Conservation (phyloP, 2,329 filamentous ascomycete species). For the Apiospora pterosperma region DNA sequence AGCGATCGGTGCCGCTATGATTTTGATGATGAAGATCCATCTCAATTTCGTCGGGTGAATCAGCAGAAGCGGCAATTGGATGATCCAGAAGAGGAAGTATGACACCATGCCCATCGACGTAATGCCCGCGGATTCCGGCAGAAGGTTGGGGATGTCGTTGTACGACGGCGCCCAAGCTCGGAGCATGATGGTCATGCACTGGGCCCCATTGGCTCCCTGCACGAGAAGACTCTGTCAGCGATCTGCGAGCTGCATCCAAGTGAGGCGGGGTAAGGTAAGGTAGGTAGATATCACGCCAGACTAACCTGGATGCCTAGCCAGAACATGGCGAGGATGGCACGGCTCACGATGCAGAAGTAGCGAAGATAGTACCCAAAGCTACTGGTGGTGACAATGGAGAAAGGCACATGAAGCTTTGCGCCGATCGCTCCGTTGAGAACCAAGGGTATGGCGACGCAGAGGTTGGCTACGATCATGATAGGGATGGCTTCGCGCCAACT, state of each 20-base stretch:
- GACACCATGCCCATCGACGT: slow-evolving; percentile 50
- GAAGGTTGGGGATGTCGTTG: slow-evolving; percentile 47
- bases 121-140: slow-evolving; percentile 48
- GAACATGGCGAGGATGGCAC: slow-evolving; percentile 43
- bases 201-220: slow-evolving; percentile 58
- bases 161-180: slow-evolving; percentile 53
- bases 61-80: slow-evolving; percentile 27
- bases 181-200: slow-evolving; percentile 41
- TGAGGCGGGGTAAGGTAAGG: too few relatives aligned
- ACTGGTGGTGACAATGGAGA: slow-evolving; percentile 40
- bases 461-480: slow-evolving; percentile 53
- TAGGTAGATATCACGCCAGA: background rate
- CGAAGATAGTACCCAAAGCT: slow-evolving; percentile 45
- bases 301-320: slow-evolving; percentile 56
- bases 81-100: slow-evolving; percentile 50
- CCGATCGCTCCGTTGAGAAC: slow-evolving; percentile 47
- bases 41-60: slow-evolving; percentile 30
- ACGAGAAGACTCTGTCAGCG: background rate
- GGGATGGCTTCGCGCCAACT: slow-evolving; percentile 32
- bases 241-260: background rate
- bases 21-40: slow-evolving; percentile 47
- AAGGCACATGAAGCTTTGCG: slow-evolving; percentile 44
- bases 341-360: slow-evolving; percentile 34
- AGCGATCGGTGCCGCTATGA: slow-evolving; percentile 50
- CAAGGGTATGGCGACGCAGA: slow-evolving; percentile 54